Evolutionary conservation across 139 green algal genomes (phyloP).

Genomic region (Yamagishiella unicocca): DNA sequence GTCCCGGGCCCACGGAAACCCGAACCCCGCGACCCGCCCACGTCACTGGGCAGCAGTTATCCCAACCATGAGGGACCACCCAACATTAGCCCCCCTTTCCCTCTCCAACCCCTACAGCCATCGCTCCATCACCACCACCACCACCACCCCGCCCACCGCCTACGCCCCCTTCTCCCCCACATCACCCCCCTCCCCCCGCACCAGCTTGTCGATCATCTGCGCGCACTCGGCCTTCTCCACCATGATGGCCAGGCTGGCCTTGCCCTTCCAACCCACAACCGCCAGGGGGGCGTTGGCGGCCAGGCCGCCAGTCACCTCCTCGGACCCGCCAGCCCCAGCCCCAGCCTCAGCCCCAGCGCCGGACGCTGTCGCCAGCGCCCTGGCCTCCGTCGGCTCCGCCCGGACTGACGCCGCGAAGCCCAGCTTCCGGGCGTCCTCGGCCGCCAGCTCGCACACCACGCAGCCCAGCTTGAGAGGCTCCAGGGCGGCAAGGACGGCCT

Average conservation of each 20-base stretch:
- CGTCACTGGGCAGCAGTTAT: no score
- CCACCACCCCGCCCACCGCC: not conserved
- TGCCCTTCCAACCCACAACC: conserved; percentile 86
- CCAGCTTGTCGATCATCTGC: conserved; percentile 80
- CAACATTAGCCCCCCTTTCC: not conserved
- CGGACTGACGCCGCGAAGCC: not conserved
- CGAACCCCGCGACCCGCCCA: no score
- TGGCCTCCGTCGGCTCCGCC: not conserved
- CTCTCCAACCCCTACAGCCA: no score
- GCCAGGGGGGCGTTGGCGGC: conserved; percentile 76
- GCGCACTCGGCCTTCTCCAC: conserved; percentile 82
- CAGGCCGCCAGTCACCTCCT: conserved; percentile 63
- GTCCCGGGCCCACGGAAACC: no score
- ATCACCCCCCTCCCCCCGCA: not conserved
- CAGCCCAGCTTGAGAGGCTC: conserved; percentile 47
- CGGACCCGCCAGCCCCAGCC: no score
- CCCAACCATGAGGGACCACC: no score
- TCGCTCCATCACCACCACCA: not conserved
- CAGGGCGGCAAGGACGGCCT: conserved; percentile 40
- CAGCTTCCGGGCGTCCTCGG: conserved; percentile 20
- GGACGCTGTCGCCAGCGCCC: conserved; percentile 3
- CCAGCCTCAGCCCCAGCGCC: no score
- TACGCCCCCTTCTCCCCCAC: not conserved
- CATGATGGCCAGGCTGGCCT: conserved; percentile 81
- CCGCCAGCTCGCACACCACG: conserved; percentile 44